Percentiles rank a stretch among this genome's conserved stretches.
Evolutionary conservation across 208 protist genomes (phyloP).

Genomic region (Naegleria fowleri): DNA sequence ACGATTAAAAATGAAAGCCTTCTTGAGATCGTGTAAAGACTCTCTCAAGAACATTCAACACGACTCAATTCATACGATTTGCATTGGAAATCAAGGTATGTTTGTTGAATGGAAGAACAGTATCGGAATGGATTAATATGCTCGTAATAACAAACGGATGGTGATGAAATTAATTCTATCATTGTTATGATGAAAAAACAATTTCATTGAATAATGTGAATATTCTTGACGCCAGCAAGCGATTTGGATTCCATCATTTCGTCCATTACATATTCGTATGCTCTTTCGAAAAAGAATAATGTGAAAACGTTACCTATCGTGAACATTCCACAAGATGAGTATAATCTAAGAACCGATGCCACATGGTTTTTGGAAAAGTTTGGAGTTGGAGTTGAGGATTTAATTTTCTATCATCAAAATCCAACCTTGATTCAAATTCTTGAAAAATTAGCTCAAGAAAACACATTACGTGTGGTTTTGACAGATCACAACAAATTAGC

Average conservation of each 20-base stretch:
- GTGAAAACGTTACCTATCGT: not conserved
- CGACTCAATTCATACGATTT: not conserved
- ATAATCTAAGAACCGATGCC: not conserved
- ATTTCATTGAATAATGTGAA: too few relatives aligned
- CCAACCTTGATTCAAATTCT: not conserved
- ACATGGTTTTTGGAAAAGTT: not conserved
- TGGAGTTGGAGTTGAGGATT: not conserved
- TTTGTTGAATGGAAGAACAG: too few relatives aligned
- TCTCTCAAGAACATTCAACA: not conserved
- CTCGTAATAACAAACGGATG: too few relatives aligned
- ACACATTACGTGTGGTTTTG: not conserved
- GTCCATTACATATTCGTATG: not conserved
- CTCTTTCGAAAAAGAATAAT: not conserved
- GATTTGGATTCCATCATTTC: not conserved
- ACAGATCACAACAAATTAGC: conserved; percentile 6
- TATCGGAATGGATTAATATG: too few relatives aligned
- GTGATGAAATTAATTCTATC: too few relatives aligned
- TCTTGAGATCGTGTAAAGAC: not conserved
- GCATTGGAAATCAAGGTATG: not conserved
- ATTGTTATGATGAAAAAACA: too few relatives aligned
- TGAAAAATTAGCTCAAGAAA: not conserved
- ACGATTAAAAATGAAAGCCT: not conserved
- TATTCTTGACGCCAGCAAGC: too few relatives aligned
- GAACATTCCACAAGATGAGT: not conserved
- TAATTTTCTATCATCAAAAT: not conserved